These are phyloP conservation scores for Trametopsis cervina DNA, from an alignment of 768 basidiomycete species.

Conservation along the genomic window DNA sequence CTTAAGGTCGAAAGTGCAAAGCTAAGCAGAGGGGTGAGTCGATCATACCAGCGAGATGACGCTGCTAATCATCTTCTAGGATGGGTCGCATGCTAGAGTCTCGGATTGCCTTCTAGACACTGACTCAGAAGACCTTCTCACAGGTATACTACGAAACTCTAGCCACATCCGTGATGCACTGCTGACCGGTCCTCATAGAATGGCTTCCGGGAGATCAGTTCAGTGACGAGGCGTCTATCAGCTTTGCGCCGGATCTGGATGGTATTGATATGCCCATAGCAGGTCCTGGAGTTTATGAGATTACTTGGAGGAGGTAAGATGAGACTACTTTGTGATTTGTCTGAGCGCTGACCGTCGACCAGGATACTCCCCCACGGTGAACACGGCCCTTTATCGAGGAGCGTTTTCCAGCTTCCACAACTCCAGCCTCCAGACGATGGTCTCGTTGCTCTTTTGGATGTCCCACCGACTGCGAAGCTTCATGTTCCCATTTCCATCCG, in stretches of 20 bases:
- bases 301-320: constrained; percentile 59
- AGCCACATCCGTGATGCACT: background rate
- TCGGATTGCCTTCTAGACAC: constrained; percentile 46
- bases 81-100: constrained; percentile 39
- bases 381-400: constrained; percentile 39
- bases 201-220: constrained; percentile 63
- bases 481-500: constrained; percentile 54
- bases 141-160: constrained; percentile 26
- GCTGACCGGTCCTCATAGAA: constrained; percentile 31
- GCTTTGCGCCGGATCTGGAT: constrained; percentile 37
- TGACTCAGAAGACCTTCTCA: constrained; percentile 35
- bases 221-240: constrained; percentile 46
- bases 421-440: constrained; percentile 55
- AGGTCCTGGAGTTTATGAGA: constrained; percentile 51
- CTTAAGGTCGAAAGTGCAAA: constrained; percentile 44
- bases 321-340: constrained; percentile 1
- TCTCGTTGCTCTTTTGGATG: constrained; percentile 57
- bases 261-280: constrained; percentile 27
- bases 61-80: constrained; percentile 26
- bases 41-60: background rate
- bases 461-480: constrained; percentile 56
- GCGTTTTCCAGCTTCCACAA: constrained; percentile 50
- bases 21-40: constrained; percentile 42
- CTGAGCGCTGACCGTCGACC: constrained; percentile 3
- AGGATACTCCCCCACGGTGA: constrained; percentile 43